These are phyloP conservation scores for Barnettozyma populi DNA, from an alignment of 805 yeast genomes.

Conservation along the genomic window DNA sequence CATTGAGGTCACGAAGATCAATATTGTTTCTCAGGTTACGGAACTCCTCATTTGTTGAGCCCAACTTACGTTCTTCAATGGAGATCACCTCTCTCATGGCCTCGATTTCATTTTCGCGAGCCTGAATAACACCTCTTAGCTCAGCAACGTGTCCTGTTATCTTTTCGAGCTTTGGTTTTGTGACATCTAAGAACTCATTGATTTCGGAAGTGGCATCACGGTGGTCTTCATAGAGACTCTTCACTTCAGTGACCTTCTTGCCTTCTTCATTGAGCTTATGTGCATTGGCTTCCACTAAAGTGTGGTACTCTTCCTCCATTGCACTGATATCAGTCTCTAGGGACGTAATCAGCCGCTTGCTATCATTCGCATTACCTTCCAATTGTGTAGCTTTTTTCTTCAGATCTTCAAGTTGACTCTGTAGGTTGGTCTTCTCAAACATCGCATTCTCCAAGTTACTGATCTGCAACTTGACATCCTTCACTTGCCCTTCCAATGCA, in stretches of 20 bases:
- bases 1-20: conserved; percentile 44
- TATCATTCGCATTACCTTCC: conserved; percentile 13
- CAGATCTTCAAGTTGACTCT: conserved; percentile 33
- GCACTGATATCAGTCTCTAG: conserved; percentile 19
- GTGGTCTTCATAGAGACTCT: conserved; percentile 22
- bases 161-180: background rate
- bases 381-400: conserved; percentile 26
- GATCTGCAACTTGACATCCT: conserved; percentile 47
- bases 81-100: conserved; percentile 25
- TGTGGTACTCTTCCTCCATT: conserved; percentile 10
- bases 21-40: conserved; percentile 61
- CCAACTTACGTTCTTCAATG: conserved; percentile 36
- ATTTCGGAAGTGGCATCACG: conserved; percentile 33
- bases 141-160: conserved; percentile 10
- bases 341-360: conserved; percentile 20
- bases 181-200: conserved; percentile 10
- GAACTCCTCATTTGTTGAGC: conserved; percentile 56
- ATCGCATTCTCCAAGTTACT: conserved; percentile 48
- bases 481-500: conserved; percentile 42
- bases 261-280: background rate
- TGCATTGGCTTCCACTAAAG: conserved; percentile 16
- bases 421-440: conserved; percentile 39
- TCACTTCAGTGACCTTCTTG: conserved; percentile 10
- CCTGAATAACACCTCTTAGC: conserved; percentile 15
- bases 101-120: conserved; percentile 27